A percentile compares a stretch with the other conserved stretches of the same genome.
Conservation (phyloP, 176 grass and related monocot genomes). For the Aechmea fasciata region DNA sequence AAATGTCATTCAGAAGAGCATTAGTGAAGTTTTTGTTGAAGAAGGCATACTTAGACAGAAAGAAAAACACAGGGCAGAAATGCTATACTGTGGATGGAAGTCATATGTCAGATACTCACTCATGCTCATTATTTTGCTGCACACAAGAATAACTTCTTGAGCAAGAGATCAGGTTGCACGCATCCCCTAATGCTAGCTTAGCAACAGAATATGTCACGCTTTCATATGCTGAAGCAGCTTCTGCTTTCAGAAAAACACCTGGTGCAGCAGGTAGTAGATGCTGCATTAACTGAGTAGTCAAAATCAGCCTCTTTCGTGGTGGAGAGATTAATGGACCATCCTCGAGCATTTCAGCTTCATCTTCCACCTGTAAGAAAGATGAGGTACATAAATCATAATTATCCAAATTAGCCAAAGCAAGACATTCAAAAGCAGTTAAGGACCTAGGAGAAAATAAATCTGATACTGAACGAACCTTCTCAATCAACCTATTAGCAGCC, state of each 20-base stretch:
- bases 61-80: neutral
- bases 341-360: slow-evolving; percentile 25
- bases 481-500: slow-evolving; percentile 24
- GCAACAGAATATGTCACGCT: slow-evolving; percentile 21
- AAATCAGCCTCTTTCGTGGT: slow-evolving; percentile 27
- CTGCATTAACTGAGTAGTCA: slow-evolving; percentile 28
- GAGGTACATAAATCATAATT: neutral
- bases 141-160: slow-evolving; percentile 4
- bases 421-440: neutral
- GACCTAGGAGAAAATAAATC: neutral
- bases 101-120: slow-evolving; percentile 7
- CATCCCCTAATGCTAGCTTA: slow-evolving; percentile 31
- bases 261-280: slow-evolving; percentile 26
- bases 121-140: slow-evolving; percentile 1
- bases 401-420: neutral
- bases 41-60: neutral
- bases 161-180: slow-evolving; percentile 19
- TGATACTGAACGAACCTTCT: slow-evolving; percentile 20
- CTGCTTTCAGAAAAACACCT: slow-evolving; percentile 18
- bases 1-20: neutral
- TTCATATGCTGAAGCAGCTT: slow-evolving; percentile 25
- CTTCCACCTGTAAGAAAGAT: slow-evolving; percentile 21
- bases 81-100: neutral
- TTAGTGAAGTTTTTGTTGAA: neutral
- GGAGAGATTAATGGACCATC: slow-evolving; percentile 7